Conservation (phyloP, 2,329 filamentous ascomycete species). For the Plenodomus biglobosus region DNA sequence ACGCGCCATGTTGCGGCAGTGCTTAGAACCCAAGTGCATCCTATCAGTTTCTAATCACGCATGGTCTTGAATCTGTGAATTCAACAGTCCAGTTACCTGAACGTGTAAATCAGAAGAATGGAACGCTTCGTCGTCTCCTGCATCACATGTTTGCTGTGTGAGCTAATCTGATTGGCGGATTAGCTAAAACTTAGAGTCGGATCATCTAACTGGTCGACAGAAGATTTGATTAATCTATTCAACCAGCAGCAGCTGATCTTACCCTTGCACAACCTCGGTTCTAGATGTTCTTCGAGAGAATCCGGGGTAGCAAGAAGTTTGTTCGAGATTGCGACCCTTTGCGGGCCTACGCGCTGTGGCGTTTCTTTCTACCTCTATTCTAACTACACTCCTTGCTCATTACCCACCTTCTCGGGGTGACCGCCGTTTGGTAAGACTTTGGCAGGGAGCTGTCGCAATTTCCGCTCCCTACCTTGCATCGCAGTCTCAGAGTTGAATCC, state of each 20-base stretch:
- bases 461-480: not conserved
- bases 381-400: conserved; percentile 9
- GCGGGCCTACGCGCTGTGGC: conserved; percentile 18
- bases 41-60: not conserved
- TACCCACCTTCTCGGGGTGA: not conserved
- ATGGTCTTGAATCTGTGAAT: not conserved
- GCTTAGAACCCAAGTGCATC: not conserved
- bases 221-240: conserved; percentile 24
- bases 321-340: conserved; percentile 18
- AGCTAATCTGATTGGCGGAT: conserved; percentile 10
- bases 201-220: conserved; percentile 25
- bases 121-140: not conserved
- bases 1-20: not conserved
- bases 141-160: not conserved
- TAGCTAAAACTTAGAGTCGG: conserved; percentile 8
- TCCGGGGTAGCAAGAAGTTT: conserved; percentile 14
- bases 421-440: no score
- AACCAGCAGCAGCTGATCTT: conserved; percentile 24
- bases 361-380: conserved; percentile 15
- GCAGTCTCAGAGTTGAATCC: not conserved
- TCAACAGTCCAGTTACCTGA: not conserved
- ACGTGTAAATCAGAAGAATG: not conserved
- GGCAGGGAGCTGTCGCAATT: not conserved
- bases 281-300: conserved; percentile 6
- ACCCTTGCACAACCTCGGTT: conserved; percentile 15